Evolutionary conservation across 2,329 filamentous ascomycete species (phyloP).

Genomic region (Nemania sp.): DNA sequence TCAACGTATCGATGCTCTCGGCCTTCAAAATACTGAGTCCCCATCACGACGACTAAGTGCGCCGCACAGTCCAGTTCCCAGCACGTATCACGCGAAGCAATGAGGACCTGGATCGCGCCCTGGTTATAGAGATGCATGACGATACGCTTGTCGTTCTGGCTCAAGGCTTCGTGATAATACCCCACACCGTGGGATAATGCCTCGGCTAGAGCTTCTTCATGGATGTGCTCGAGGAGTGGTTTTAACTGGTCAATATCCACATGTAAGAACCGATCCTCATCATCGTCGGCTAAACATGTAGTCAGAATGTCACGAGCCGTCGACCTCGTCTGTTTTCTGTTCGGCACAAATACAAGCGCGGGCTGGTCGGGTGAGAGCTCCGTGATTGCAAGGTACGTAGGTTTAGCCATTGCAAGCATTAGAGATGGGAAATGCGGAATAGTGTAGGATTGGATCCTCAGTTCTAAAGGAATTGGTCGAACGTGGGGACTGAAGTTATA

Average conservation of each 20-base stretch:
- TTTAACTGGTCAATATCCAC: constrained; percentile 79
- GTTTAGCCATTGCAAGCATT: constrained; percentile 98
- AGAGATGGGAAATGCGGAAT: constrained; percentile 97
- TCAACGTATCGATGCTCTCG: constrained; percentile 96
- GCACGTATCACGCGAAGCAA: constrained; percentile 80
- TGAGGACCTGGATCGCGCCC: constrained; percentile 84
- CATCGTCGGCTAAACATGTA: constrained; percentile 84
- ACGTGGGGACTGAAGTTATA: constrained; percentile 98
- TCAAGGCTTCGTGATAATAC: constrained; percentile 95
- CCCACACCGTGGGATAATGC: constrained; percentile 92
- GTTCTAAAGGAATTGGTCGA: constrained; percentile 83
- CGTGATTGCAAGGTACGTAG: constrained; percentile 84
- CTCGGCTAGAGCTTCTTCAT: constrained; percentile 85
- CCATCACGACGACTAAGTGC: constrained; percentile 94
- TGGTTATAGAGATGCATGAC: constrained; percentile 89
- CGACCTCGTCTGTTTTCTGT: constrained; percentile 85
- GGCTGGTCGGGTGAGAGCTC: constrained; percentile 89
- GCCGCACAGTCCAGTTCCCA: constrained; percentile 91
- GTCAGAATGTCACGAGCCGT: constrained; percentile 86
- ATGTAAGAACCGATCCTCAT: constrained; percentile 92
- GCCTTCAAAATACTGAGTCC: constrained; percentile 96
- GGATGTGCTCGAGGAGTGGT: constrained; percentile 78
- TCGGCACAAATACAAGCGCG: constrained; percentile 88
- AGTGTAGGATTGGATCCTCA: constrained; percentile 93
- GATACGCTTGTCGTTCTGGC: constrained; percentile 85